phyloP scores from a whole-genome alignment of 1,284 basidiomycete genomes.

The Flammula alnicola region DNA sequence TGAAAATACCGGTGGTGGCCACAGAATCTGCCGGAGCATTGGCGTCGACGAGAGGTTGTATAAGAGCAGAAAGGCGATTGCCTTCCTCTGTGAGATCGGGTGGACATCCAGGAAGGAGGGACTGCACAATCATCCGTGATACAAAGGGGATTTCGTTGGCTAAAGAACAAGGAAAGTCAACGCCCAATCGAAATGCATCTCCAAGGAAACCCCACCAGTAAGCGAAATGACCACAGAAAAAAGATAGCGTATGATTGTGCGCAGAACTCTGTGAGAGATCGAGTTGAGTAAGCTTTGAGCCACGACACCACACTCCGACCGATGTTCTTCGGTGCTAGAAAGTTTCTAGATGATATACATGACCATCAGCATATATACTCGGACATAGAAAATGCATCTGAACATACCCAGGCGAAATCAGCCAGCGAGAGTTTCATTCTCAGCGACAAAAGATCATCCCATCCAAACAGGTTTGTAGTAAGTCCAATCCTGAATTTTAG shows the following conservation, averaged over 20 bases:
- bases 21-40: background rate
- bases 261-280: slow-evolving; percentile 58
- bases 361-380: background rate
- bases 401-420: slow-evolving; percentile 67
- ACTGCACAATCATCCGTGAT: slow-evolving; percentile 58
- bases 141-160: slow-evolving; percentile 64
- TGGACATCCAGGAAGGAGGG: slow-evolving; percentile 51
- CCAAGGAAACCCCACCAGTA: slow-evolving; percentile 48
- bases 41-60: slow-evolving; percentile 35
- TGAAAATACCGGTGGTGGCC: slow-evolving; percentile 24
- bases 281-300: slow-evolving; percentile 52
- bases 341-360: slow-evolving; percentile 44
- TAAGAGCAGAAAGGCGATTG: slow-evolving; percentile 43
- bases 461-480: slow-evolving; percentile 62
- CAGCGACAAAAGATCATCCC: slow-evolving; percentile 52
- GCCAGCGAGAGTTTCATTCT: slow-evolving; percentile 63
- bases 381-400: background rate
- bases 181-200: too few species aligned
- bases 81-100: slow-evolving; percentile 56
- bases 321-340: slow-evolving; percentile 43
- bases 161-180: slow-evolving; percentile 30
- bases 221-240: slow-evolving; percentile 47
- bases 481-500: slow-evolving; percentile 54
- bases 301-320: slow-evolving; percentile 50
- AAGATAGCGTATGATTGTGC: slow-evolving; percentile 63